These are phyloP conservation scores for Forsythia suspensa DNA, from an alignment of 257 asterid species.

Conservation along the genomic window DNA sequence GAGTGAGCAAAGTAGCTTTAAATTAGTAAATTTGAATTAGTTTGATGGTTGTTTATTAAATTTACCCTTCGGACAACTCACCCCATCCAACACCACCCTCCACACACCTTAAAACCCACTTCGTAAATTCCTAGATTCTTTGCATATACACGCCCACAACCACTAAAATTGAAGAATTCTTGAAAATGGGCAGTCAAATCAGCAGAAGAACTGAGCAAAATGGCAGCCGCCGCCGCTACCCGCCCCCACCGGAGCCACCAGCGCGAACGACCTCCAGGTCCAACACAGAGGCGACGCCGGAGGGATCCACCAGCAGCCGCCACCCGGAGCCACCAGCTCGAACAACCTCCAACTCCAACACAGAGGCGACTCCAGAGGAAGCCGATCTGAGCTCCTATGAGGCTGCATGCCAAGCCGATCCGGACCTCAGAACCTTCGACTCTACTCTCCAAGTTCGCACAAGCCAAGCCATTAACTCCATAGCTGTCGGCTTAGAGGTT, in stretches of 20 bases:
- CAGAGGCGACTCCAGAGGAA: constrained; percentile 12
- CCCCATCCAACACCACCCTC: too few relatives aligned
- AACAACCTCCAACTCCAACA: constrained; percentile 17
- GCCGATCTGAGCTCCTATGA: constrained; percentile 71
- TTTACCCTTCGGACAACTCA: background rate
- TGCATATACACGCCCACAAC: background rate
- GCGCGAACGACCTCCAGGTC: constrained; percentile 21
- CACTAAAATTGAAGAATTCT: constrained; percentile 1
- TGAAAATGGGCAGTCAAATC: constrained; percentile 57
- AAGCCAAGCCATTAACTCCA: constrained; percentile 74
- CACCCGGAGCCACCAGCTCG: constrained; percentile 20
- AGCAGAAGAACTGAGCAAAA: constrained; percentile 37
- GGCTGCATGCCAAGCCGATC: constrained; percentile 83
- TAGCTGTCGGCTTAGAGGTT: constrained; percentile 63
- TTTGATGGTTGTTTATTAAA: too few relatives aligned
- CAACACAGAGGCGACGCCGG: constrained; percentile 14
- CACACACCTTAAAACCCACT: background rate
- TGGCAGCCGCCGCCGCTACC: constrained; percentile 21
- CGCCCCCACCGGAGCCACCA: constrained; percentile 16
- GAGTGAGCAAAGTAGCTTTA: too few relatives aligned
- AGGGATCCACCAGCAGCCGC: constrained; percentile 27
- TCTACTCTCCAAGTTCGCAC: constrained; percentile 62
- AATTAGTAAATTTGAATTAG: too few relatives aligned
- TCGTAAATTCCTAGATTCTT: background rate
- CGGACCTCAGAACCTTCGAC: constrained; percentile 68